phyloP scores from a whole-genome alignment of 495 filamentous ascomycete genomes.

The Penicillium canescens region DNA sequence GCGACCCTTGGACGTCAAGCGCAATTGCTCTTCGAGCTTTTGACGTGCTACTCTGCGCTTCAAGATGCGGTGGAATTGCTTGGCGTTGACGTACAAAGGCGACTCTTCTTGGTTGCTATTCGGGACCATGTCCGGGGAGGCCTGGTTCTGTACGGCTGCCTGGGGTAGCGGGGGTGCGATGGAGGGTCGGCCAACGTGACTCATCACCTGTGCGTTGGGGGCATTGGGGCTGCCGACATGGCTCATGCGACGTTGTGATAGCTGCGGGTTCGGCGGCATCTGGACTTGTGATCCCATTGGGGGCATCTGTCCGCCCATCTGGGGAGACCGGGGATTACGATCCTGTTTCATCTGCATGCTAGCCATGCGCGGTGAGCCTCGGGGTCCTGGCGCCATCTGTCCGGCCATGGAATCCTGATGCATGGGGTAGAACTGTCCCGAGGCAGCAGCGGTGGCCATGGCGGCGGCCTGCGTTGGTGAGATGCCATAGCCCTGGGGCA shows the following conservation, averaged over 20 bases:
- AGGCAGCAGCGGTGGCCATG: slow-evolving; percentile 58
- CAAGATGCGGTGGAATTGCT: slow-evolving; percentile 96
- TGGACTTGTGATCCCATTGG: slow-evolving; percentile 51
- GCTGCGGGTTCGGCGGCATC: slow-evolving; percentile 44
- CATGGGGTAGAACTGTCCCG: slow-evolving; percentile 51
- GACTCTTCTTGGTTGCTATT: slow-evolving; percentile 79
- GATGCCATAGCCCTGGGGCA: slow-evolving; percentile 51
- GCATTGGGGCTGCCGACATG: slow-evolving; percentile 53
- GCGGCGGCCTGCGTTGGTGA: slow-evolving; percentile 55
- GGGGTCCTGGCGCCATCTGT: slow-evolving; percentile 45
- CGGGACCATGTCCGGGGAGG: slow-evolving; percentile 79
- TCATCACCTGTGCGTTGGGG: slow-evolving; percentile 47
- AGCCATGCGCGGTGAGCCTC: slow-evolving; percentile 54
- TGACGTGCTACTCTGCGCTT: slow-evolving; percentile 93
- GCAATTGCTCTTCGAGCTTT: slow-evolving; percentile 85
- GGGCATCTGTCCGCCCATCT: slow-evolving; percentile 51
- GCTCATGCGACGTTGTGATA: slow-evolving; percentile 51
- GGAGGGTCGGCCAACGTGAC: slow-evolving; percentile 48
- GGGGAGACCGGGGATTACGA: slow-evolving; percentile 52
- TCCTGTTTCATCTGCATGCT: slow-evolving; percentile 52
- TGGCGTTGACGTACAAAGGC: slow-evolving; percentile 95
- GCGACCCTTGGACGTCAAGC: slow-evolving; percentile 89
- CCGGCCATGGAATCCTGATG: slow-evolving; percentile 51
- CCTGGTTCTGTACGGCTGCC: slow-evolving; percentile 61
- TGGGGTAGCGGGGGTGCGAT: slow-evolving; percentile 50